phyloP scores from a whole-genome alignment of 805 yeast species.

The Kodamaea laetipori region DNA sequence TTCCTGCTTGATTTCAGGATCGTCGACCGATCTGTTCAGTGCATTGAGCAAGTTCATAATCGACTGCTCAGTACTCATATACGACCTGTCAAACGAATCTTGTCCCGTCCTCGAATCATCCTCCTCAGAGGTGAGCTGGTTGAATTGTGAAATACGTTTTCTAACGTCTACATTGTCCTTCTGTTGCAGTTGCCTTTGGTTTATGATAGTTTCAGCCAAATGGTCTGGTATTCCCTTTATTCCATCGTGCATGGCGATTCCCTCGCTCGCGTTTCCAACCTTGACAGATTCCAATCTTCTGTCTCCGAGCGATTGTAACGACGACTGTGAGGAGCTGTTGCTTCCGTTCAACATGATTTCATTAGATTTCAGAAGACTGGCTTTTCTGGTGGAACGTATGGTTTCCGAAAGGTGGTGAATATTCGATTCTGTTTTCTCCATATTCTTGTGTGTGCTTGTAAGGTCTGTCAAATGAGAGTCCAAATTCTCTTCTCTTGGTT shows the following conservation, averaged over 20 bases:
- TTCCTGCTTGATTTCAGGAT: constrained; percentile 5
- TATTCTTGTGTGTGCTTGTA: constrained; percentile 22
- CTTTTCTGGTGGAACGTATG: constrained; percentile 24
- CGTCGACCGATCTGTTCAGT: constrained; percentile 2
- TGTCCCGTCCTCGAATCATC: constrained; percentile 12
- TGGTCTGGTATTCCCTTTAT: constrained; percentile 45
- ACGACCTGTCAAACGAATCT: constrained; percentile 37
- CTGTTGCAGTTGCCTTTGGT: constrained; percentile 6
- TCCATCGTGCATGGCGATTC: constrained; percentile 42
- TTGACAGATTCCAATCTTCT: constrained; percentile 25
- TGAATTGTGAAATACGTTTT: constrained; percentile 10
- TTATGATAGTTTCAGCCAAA: constrained; percentile 32
- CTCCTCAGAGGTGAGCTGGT: constrained; percentile 8
- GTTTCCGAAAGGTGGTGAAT: constrained; percentile 38
- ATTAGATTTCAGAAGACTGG: constrained; percentile 25
- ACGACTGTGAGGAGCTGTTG: constrained; percentile 42
- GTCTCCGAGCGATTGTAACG: constrained; percentile 37
- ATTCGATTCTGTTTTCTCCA: constrained; percentile 31
- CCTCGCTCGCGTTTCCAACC: constrained; percentile 18
- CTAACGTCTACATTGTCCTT: constrained; percentile 4
- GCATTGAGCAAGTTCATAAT: constrained; percentile 37
- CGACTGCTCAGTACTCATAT: constrained; percentile 41
- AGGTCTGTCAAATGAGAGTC: constrained; percentile 40
- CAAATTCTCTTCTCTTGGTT: constrained; percentile 23
- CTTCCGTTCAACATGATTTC: constrained; percentile 24